Evolutionary conservation across 305 asterid species (phyloP), one percentile per base, ranked within the genome.

Genomic region (Nicotiana rustica): DNA sequence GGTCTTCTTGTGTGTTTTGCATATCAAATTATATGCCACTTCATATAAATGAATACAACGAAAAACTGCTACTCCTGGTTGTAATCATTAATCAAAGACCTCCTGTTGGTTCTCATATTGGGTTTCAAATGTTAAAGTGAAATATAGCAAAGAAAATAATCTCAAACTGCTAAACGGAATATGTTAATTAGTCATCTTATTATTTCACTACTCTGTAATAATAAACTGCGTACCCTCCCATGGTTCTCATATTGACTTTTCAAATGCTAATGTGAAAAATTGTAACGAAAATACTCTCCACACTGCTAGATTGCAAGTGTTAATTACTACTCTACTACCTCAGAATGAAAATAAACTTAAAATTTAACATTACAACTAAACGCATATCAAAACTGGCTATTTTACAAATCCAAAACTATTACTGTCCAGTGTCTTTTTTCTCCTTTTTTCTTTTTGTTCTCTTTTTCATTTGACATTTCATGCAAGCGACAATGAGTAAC

Each of bases 261-360:
- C 8, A 75, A 75, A 29, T 29, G 25, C 10, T 52, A 75, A 7
- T 14, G 79, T 75, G 66, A 75, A 29, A 7, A 52, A 52, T 52
- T 9, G 4, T 55, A 52, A 29, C 31, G 9, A 7, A 52, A 52
- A 38, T 52, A 31, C 55, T 55, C 21, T 29, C 65, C 65, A 52
- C 79, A 25, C 80, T 75, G 47, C 47, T 52, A 76, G 66, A 75
- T 52, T 52, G 44, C 65, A 25, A 2, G 80, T 52, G 47, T 52
- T 55, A 29, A 49, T 75, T 25, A 7, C 29, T 49, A 41, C 8
- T 41, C 49, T 41, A 17, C 17, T 56, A 56, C 61, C 8, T 56
- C 61, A 5, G 62, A 57, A 15, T 57, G 62, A 57, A 57, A 57
- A 15, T 57, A 15, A 57, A 57, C 62, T 57, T 57, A 17, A 5